Base-by-base conservation (phyloP, 2,329 filamentous ascomycete genomes). In the Ilyonectria robusta region DNA sequence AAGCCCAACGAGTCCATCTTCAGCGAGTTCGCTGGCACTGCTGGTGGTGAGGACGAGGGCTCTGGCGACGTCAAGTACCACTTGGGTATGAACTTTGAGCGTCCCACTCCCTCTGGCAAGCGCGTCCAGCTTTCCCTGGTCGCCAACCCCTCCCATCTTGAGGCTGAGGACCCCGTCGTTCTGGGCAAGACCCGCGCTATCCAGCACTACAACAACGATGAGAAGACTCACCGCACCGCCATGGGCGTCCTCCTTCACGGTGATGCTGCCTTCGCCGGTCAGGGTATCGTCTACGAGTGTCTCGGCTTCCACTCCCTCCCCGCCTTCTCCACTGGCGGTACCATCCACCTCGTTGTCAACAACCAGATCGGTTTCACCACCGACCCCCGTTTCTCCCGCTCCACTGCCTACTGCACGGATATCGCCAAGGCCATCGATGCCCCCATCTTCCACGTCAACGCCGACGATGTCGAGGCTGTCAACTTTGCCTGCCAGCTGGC, bases 291-390 rank as follows among this genome's bases (percentile, higher is more conserved):
- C 70, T 99, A 99, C 83, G 96, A 99, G 84, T 98, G 95, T 78
- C 93, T 99, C 83, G 96, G 96, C 70, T 98, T 99, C 91, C 93
- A 97, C 85, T 93, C 94, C 59, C 91, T 99, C 42, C 96, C 96
- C 33, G 94, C 93, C 74, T 99, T 98, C 86, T 97, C 97, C 55
- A 98, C 96, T 60, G 96, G 96, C 77, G 96, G 96, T 79, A 99
- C 96, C 65, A 93, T 99, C 76, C 96, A 99, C 84, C 88, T 99
- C 72, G 91, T 99, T 66, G 95, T 98, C 75, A 99, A 99, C 90
- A 99, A 99, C 89, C 96, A 99, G 88, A 99, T 99, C 81, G 96
- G 96, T 82, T 99, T 99, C 88, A 99, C 96, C 60, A 99, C 96
- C 23, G 96, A 99, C 80, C 96, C 96, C 74, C 94, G 96, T 79